These are phyloP conservation scores for Staphylotrichum longicolle DNA, from an alignment of 495 filamentous ascomycete genomes.

Conservation along the genomic window DNA sequence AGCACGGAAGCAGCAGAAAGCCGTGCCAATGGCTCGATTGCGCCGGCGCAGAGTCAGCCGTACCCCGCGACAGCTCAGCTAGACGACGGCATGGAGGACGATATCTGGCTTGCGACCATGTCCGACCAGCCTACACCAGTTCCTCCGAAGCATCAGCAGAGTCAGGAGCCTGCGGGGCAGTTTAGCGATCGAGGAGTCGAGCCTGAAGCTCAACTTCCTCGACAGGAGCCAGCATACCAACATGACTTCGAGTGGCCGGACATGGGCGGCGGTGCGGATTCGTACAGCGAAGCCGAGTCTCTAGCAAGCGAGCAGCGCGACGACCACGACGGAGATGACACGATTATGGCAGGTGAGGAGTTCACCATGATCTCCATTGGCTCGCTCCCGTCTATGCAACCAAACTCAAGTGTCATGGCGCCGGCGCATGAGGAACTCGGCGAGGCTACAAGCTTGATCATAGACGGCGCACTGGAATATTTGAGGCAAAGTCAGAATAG, in stretches of 20 bases:
- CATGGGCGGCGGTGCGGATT: slow-evolving; percentile 23
- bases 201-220: slow-evolving; percentile 14
- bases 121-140: slow-evolving; percentile 31
- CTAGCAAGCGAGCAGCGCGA: slow-evolving; percentile 13
- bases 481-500: slow-evolving; percentile 38
- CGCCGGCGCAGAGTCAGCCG: slow-evolving; percentile 2
- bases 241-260: slow-evolving; percentile 23
- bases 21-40: slow-evolving; percentile 23
- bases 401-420: slow-evolving; percentile 35
- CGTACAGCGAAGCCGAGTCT: slow-evolving; percentile 29
- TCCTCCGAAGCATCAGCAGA: slow-evolving; percentile 14
- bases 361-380: slow-evolving; percentile 52
- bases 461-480: slow-evolving; percentile 44
- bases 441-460: slow-evolving; percentile 45
- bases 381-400: slow-evolving; percentile 45
- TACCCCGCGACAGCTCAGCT: slow-evolving; percentile 1
- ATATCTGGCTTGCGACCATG: slow-evolving; percentile 38
- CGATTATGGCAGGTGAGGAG: slow-evolving; percentile 44
- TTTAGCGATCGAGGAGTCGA: neutral
- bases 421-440: slow-evolving; percentile 42
- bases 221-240: slow-evolving; percentile 21
- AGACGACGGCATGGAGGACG: slow-evolving; percentile 26
- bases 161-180: neutral
- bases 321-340: slow-evolving; percentile 35
- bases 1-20: slow-evolving; percentile 16